Conservation (phyloP, 306 rosid genomes). For the Potentilla sterilis region DNA sequence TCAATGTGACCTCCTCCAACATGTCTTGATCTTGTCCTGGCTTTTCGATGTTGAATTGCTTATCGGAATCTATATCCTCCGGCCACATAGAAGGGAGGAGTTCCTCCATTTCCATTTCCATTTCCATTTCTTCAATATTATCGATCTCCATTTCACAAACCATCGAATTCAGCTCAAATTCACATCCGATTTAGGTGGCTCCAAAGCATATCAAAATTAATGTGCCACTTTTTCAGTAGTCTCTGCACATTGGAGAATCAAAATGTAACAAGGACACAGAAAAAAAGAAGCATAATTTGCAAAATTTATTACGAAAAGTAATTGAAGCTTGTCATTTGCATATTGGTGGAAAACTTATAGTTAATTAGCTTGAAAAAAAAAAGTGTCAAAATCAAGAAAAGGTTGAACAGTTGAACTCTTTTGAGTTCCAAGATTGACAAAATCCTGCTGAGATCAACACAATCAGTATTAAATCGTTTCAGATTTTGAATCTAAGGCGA, state of each 20-base stretch:
- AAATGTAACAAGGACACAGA: neutral
- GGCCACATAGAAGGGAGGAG: constrained; percentile 96
- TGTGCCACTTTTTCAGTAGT: constrained; percentile 21
- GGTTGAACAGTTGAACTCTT: neutral
- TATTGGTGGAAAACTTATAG: neutral
- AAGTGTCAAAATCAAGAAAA: constrained; percentile 11
- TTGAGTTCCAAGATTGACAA: neutral
- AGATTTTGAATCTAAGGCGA: neutral
- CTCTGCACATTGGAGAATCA: constrained; percentile 20
- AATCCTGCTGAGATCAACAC: neutral
- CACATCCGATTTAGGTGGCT: constrained; percentile 40
- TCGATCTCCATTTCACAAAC: constrained; percentile 85
- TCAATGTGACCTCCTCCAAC: constrained; percentile 75
- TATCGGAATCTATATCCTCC: constrained; percentile 80
- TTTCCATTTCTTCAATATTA: constrained; percentile 72
- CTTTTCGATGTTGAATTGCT: constrained; percentile 81
- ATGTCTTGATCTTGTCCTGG: constrained; percentile 89
- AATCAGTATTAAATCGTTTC: neutral
- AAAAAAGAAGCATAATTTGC: neutral
- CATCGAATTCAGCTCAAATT: constrained; percentile 40
- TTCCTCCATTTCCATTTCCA: constrained; percentile 70
- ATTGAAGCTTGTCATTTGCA: neutral
- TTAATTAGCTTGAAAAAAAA: neutral
- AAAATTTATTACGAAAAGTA: neutral
- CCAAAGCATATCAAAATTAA: constrained; percentile 8